Conservation (phyloP, 1,284 basidiomycete species). For the Termitomyces sp. region DNA sequence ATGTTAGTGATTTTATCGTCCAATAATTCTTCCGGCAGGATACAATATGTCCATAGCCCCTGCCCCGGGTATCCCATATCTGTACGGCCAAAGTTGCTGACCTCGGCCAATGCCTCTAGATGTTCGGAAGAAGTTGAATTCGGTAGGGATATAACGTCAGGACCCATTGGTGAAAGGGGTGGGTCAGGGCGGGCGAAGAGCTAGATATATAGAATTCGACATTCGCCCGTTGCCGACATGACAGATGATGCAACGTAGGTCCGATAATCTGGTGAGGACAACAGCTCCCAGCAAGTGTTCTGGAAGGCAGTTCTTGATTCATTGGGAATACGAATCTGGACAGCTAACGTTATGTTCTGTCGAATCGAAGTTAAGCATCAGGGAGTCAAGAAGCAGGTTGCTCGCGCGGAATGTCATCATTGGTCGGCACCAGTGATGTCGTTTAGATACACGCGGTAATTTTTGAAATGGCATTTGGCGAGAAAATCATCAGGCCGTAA, state of each 20-base stretch:
- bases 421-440: not conserved
- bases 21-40: slow-evolving; percentile 35
- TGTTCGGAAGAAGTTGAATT: slow-evolving; percentile 44
- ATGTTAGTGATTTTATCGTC: slow-evolving; percentile 31
- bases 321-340: not conserved
- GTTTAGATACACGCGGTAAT: not conserved
- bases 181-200: not conserved
- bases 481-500: not conserved
- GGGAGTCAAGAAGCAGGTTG: slow-evolving; percentile 5
- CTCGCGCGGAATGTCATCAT: not conserved
- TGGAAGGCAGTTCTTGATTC: not conserved
- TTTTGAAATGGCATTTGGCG: not conserved
- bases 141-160: slow-evolving; percentile 20
- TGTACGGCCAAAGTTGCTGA: slow-evolving; percentile 20
- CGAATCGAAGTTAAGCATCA: slow-evolving; percentile 6
- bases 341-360: slow-evolving; percentile 5
- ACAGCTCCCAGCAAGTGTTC: not conserved
- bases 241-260: slow-evolving; percentile 2
- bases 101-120: slow-evolving; percentile 37
- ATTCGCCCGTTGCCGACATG: not conserved
- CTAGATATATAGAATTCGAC: not conserved
- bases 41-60: slow-evolving; percentile 51
- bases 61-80: slow-evolving; percentile 50
- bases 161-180: not conserved
- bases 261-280: not conserved